phyloP scores from a whole-genome alignment of 257 asterid genomes.

The Solanum chmielewskii region DNA sequence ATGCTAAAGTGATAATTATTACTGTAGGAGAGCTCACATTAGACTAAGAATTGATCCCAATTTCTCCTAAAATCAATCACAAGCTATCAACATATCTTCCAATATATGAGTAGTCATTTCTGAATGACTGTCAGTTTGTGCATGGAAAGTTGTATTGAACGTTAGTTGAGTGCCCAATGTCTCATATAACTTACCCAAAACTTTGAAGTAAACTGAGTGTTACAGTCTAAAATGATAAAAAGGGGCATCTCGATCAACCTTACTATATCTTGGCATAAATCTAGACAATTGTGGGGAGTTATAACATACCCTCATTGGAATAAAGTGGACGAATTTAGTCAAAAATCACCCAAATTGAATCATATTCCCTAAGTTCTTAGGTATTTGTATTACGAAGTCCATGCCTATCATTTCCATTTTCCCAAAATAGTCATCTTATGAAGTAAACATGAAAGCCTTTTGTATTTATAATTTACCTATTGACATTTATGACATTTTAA shows the following conservation, averaged over 20 bases:
- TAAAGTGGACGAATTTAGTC: neutral
- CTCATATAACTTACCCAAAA: neutral
- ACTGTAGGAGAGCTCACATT: neutral
- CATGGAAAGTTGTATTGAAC: neutral
- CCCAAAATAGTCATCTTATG: neutral
- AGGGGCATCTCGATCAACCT: neutral
- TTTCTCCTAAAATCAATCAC: neutral
- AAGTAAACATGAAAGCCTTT: neutral
- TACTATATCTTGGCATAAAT: neutral
- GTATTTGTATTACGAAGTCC: neutral
- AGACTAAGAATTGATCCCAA: neutral
- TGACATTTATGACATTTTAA: neutral
- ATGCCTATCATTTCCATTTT: neutral
- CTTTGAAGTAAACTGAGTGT: neutral
- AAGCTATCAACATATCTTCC: neutral
- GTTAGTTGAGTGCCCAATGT: neutral
- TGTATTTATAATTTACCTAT: neutral
- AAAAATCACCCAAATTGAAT: neutral
- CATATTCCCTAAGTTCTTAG: neutral
- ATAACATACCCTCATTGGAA: neutral
- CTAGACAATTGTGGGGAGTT: neutral
- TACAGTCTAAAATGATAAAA: neutral
- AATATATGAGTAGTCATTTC: neutral
- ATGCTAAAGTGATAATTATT: neutral
- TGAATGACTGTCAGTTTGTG: neutral